A percentile compares a stretch with the other conserved stretches of the same genome.
These are phyloP conservation scores for Aureobasidium sp. DNA, from an alignment of 2,329 filamentous ascomycete genomes.

Conservation along the genomic window DNA sequence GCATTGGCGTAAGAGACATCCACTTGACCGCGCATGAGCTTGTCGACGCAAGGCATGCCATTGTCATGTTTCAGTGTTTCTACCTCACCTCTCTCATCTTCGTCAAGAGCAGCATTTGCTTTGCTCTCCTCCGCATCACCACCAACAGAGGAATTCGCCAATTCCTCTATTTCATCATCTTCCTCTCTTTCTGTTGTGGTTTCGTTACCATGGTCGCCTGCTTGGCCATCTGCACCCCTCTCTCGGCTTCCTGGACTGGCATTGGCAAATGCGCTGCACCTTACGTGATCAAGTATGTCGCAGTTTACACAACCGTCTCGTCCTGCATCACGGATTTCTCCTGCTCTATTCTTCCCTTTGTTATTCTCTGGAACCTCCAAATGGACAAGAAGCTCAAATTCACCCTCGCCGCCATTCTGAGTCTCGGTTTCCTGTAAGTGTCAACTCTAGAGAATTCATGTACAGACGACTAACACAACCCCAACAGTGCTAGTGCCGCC, in stretches of 20 bases:
- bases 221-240: slow-evolving; percentile 12
- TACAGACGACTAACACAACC: background rate
- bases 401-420: slow-evolving; percentile 26
- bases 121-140: slow-evolving; percentile 43
- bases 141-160: slow-evolving; percentile 24
- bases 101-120: slow-evolving; percentile 40
- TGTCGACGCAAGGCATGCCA: slow-evolving; percentile 21
- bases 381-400: slow-evolving; percentile 27
- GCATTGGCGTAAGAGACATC: slow-evolving; percentile 13
- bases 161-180: slow-evolving; percentile 14
- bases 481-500: slow-evolving; percentile 38
- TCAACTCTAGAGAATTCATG: background rate
- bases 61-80: slow-evolving; percentile 43
- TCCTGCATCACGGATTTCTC: slow-evolving; percentile 28
- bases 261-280: slow-evolving; percentile 5
- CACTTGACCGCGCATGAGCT: slow-evolving; percentile 2
- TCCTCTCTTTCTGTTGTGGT: slow-evolving; percentile 15
- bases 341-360: slow-evolving; percentile 28
- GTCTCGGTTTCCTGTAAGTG: slow-evolving; percentile 24
- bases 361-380: slow-evolving; percentile 29
- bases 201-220: slow-evolving; percentile 18
- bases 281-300: slow-evolving; percentile 12
- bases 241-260: slow-evolving; percentile 16
- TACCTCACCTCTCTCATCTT: slow-evolving; percentile 39
- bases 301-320: slow-evolving; percentile 12